phyloP scores from a whole-genome alignment of 192 early-diverging fungal species.

The Haplosporangium gracile region DNA sequence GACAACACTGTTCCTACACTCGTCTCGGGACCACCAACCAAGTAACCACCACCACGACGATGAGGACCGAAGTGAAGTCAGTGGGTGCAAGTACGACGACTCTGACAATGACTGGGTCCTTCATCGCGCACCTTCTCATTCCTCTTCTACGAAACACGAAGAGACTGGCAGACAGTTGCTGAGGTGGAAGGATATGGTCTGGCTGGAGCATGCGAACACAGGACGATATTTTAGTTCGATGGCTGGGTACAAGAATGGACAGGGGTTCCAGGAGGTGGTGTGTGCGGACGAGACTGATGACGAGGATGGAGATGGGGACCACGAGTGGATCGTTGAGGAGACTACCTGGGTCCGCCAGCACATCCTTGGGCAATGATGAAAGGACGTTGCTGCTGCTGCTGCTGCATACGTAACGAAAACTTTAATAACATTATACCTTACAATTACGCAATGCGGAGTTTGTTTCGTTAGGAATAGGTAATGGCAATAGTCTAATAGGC shows the following conservation, averaged over 20 bases:
- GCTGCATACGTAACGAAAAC: no score
- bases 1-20: constrained; percentile 31
- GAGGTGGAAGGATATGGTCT: constrained; percentile 44
- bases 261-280: constrained; percentile 47
- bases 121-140: not conserved
- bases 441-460: no score
- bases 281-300: constrained; percentile 12
- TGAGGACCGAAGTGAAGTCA: constrained; percentile 31
- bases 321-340: constrained; percentile 54
- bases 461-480: no score
- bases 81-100: constrained; percentile 36
- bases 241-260: constrained; percentile 33
- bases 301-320: constrained; percentile 25
- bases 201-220: constrained; percentile 40
- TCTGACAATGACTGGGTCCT: constrained; percentile 50
- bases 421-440: no score
- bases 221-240: constrained; percentile 30
- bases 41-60: constrained; percentile 16
- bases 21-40: constrained; percentile 10
- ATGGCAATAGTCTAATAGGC: no score
- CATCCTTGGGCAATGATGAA: constrained; percentile 29
- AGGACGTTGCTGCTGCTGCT: not conserved
- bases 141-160: not conserved
- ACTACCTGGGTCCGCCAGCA: constrained; percentile 53
- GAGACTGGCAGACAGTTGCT: constrained; percentile 6